Evolutionary conservation across 116 monocot species (phyloP), one percentile per base, ranked within the genome.

Genomic region (Posidonia oceanica): DNA sequence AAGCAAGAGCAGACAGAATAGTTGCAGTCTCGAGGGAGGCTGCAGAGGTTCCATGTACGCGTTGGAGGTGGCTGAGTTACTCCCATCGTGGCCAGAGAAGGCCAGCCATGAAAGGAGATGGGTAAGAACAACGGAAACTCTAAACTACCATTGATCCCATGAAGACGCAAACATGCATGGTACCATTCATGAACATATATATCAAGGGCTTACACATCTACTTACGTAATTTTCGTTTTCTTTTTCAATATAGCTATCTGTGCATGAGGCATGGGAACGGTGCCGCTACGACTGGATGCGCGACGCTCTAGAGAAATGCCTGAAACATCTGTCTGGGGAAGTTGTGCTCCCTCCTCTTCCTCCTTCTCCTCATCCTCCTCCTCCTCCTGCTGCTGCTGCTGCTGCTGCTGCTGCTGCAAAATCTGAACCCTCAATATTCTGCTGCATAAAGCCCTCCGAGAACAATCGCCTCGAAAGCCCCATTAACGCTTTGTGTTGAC

Each of bases 271-370:
- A 37, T 75, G 52, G 66, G 61, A 75, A 48, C 79, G 82, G 14
- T 84, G 93, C 71, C 76, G 93, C 70, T 93, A 93, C 54, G 73
- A 80, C 4, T 93, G 93, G 93, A 93, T 93, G 89, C 67, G 79
- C 0, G 81, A 89, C 39, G 93, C 93, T 21, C 83, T 93, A 23
- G 16, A 61, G 0, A 73, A 75, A 5, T 78, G 82, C 62, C 11
- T 76, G 53, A 23, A 65, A n/a, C 55, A 69, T n/a, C 61, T 82
- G 36, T 70, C 73, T 1, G 63, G 16, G 29, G 29, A 29, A 29
- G 29, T 29, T 29, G 29, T 29, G 29, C 1, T 29, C 29, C 29
- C 29, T 0, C 29, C 29, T 29, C 1, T 1, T 29, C 29, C 29
- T 29, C 29, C 29, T 29, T 0, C 29, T 29, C 29, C 29, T 29